These are phyloP conservation scores for Blastomyces parvus DNA, from an alignment of 2,329 filamentous ascomycete genomes.

Conservation along the genomic window DNA sequence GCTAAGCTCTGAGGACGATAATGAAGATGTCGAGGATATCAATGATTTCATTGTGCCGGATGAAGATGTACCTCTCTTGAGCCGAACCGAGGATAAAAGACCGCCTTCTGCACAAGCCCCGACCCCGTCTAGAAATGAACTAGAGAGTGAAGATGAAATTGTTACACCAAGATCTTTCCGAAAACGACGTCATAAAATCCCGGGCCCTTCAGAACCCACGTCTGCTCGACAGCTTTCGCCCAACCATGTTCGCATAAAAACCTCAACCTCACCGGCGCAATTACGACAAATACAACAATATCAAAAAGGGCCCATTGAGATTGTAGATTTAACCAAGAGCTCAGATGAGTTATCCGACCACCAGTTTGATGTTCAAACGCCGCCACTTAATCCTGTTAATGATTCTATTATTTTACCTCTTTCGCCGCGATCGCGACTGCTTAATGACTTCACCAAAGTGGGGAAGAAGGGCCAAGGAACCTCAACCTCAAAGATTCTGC, in stretches of 20 bases:
- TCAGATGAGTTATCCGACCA: slow-evolving; percentile 8
- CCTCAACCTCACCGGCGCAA: not conserved
- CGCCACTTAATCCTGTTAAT: slow-evolving; percentile 26
- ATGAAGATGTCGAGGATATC: slow-evolving; percentile 14
- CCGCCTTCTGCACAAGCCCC: slow-evolving; percentile 1
- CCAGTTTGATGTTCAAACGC: slow-evolving; percentile 26
- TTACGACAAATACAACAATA: not conserved
- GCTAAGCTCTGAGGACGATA: slow-evolving; percentile 24
- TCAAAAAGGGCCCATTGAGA: slow-evolving; percentile 13
- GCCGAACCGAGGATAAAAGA: not conserved
- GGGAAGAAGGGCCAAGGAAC: slow-evolving; percentile 7
- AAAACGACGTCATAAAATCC: slow-evolving; percentile 10
- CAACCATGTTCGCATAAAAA: not conserved
- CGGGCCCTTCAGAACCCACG: slow-evolving; percentile 9
- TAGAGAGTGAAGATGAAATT: slow-evolving; percentile 21
- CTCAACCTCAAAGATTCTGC: slow-evolving; percentile 12
- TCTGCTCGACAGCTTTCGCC: not conserved
- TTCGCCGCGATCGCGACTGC: not conserved
- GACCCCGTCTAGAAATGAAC: not conserved
- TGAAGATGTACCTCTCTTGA: slow-evolving; percentile 6
- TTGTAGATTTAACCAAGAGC: slow-evolving; percentile 30
- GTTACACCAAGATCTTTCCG: slow-evolving; percentile 18
- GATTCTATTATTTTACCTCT: not conserved
- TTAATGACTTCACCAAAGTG: not conserved
- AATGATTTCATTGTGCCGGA: slow-evolving; percentile 26